These are phyloP conservation scores for Candida parachauliodes DNA, from an alignment of 805 yeast genomes.

Conservation along the genomic window DNA sequence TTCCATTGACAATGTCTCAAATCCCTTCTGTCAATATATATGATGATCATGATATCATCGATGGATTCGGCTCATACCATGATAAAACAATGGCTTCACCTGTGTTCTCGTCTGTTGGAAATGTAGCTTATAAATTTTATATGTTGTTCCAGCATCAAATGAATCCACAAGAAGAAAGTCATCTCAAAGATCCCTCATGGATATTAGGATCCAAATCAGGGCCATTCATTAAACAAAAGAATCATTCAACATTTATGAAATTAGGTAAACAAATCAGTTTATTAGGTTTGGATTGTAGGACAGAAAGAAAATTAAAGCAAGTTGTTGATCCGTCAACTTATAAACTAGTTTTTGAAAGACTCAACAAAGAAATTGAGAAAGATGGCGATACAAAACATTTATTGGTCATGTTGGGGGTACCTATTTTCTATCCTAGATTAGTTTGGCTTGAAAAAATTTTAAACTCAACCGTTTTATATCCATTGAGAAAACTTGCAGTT, in stretches of 20 bases:
- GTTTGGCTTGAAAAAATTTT: conserved; percentile 85
- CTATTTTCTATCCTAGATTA: conserved; percentile 89
- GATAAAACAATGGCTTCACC: conserved; percentile 70
- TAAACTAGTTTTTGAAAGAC: conserved; percentile 53
- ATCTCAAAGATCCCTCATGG: conserved; percentile 52
- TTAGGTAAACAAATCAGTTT: conserved; percentile 72
- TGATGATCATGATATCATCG: conserved; percentile 96
- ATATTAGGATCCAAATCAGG: conserved; percentile 56
- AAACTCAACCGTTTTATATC: conserved; percentile 55
- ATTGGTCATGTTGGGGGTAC: conserved; percentile 85
- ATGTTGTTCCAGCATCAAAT: conserved; percentile 90
- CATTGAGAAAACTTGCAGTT: conserved; percentile 57
- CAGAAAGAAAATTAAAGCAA: conserved; percentile 70
- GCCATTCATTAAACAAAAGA: conserved; percentile 61
- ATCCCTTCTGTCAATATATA: conserved; percentile 84
- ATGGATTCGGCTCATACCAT: conserved; percentile 89
- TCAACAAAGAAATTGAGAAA: conserved; percentile 48
- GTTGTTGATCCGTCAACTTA: conserved; percentile 59
- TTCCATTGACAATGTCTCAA: conserved; percentile 72
- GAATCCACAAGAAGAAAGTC: conserved; percentile 39
- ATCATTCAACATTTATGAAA: conserved; percentile 68
- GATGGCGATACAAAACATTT: conserved; percentile 64
- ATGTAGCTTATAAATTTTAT: conserved; percentile 78
- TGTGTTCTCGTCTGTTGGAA: conserved; percentile 70
- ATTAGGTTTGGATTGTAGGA: conserved; percentile 86